Evolutionary conservation across 768 basidiomycete species (phyloP).

Genomic region (Podaxis sp.): DNA sequence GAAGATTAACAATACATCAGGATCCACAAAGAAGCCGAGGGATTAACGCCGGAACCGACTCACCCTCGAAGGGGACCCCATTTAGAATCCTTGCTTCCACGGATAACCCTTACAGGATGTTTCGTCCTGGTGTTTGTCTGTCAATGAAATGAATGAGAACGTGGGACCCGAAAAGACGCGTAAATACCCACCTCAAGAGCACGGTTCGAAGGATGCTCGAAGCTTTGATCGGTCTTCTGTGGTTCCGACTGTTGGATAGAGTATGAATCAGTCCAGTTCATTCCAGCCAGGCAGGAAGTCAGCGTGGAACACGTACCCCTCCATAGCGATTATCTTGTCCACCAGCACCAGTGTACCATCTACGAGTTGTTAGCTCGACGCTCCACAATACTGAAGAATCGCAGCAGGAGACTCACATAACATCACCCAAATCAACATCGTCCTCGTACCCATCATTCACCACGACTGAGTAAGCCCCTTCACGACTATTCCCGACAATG

Average conservation of each 20-base stretch:
- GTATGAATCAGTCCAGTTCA: conserved; percentile 19
- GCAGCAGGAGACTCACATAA: conserved; percentile 30
- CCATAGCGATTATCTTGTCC: conserved; percentile 2
- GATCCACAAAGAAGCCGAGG: conserved; percentile 13
- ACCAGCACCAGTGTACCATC: conserved; percentile 44
- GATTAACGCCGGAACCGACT: conserved; percentile 16
- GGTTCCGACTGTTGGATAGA: conserved; percentile 12
- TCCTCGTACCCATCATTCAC: conserved; percentile 42
- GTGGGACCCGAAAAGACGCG: not conserved
- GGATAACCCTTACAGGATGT: conserved; percentile 41
- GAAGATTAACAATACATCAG: conserved; percentile 19
- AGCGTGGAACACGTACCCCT: not conserved
- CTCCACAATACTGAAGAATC: not conserved
- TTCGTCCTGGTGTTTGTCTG: conserved; percentile 32
- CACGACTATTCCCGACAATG: conserved; percentile 28
- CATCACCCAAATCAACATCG: conserved; percentile 38
- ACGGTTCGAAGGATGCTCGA: conserved; percentile 34
- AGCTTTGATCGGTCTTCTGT: conserved; percentile 34
- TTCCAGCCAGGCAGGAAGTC: not conserved
- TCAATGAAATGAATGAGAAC: not conserved
- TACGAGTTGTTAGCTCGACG: conserved; percentile 14
- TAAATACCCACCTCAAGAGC: conserved; percentile 20
- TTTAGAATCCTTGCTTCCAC: conserved; percentile 27
- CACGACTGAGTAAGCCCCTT: conserved; percentile 43
- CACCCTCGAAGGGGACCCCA: conserved; percentile 8